A percentile compares a stretch with the other conserved stretches of the same genome.
phyloP scores from a whole-genome alignment of 108 stramenopile species.

The Mayamaea pseudoterrestris region DNA sequence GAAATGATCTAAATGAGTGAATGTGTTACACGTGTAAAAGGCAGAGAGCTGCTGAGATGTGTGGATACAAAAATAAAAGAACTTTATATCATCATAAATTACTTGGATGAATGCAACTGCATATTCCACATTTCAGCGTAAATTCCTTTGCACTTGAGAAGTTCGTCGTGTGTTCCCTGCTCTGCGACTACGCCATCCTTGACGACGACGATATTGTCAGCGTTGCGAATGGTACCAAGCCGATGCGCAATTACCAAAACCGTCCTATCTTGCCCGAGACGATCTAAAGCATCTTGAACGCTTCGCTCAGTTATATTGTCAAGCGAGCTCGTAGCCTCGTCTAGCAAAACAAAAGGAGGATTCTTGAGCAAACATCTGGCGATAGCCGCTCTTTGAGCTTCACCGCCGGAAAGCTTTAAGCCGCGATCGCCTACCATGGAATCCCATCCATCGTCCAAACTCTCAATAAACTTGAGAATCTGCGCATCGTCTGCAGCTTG shows the following conservation, averaged over 20 bases:
- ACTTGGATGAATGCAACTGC: constrained; percentile 50
- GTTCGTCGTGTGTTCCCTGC: constrained; percentile 91
- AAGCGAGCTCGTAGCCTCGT: constrained; percentile 47
- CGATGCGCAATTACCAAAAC: constrained; percentile 96
- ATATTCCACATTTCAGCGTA: constrained; percentile 90
- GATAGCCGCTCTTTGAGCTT: constrained; percentile 68
- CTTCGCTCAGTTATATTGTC: constrained; percentile 82
- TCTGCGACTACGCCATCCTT: constrained; percentile 87
- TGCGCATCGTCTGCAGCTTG: constrained; percentile 66
- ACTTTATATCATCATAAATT: not conserved
- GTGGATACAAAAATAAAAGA: not conserved
- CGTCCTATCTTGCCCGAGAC: constrained; percentile 75
- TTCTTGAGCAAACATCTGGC: constrained; percentile 88
- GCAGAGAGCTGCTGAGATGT: not conserved
- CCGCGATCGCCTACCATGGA: constrained; percentile 96
- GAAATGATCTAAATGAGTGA: not conserved
- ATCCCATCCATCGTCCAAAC: constrained; percentile 82
- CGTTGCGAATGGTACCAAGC: constrained; percentile 88
- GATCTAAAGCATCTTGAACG: constrained; percentile 94
- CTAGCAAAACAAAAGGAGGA: constrained; percentile 80
- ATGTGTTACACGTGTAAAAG: not conserved
- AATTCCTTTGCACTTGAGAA: constrained; percentile 56
- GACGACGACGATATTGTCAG: constrained; percentile 95
- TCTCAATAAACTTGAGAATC: constrained; percentile 65
- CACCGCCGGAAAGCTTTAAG: constrained; percentile 78